Conservation (phyloP, 2,329 filamentous ascomycete species). For the Tolypocladium endophyticum region DNA sequence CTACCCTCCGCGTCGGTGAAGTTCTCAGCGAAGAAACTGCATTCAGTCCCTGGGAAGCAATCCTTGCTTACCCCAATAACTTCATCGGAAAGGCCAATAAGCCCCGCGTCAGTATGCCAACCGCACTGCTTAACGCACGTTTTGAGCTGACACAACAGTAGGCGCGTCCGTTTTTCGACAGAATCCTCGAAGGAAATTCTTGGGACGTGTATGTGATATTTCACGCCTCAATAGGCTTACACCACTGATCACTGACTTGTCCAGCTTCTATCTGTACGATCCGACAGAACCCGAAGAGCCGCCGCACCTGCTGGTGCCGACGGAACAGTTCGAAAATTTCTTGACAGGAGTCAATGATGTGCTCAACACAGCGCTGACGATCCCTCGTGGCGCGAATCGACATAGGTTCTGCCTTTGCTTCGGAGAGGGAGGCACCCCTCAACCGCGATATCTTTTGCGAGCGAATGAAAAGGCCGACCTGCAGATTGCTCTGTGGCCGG, state of each 20-base stretch:
- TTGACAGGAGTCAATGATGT: slow-evolving; percentile 54
- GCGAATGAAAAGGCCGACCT: slow-evolving; percentile 30
- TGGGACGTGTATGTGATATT: slow-evolving; percentile 65
- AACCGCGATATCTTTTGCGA: slow-evolving; percentile 57
- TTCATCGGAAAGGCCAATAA: slow-evolving; percentile 45
- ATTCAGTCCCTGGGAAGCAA: slow-evolving; percentile 41
- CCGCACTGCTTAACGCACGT: too few species aligned
- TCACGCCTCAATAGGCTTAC: not conserved
- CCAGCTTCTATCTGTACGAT: slow-evolving; percentile 57
- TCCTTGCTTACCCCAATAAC: slow-evolving; percentile 47
- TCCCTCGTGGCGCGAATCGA: slow-evolving; percentile 42
- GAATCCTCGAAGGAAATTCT: slow-evolving; percentile 44
- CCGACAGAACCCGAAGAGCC: slow-evolving; percentile 32
- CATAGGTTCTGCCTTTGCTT: slow-evolving; percentile 54
- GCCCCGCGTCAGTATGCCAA: slow-evolving; percentile 27
- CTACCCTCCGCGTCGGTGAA: slow-evolving; percentile 13
- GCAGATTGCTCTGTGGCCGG: slow-evolving; percentile 20
- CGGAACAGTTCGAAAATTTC: slow-evolving; percentile 53
- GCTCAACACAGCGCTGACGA: slow-evolving; percentile 39
- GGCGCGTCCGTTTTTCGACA: slow-evolving; percentile 42
- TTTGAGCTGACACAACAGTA: slow-evolving; percentile 7
- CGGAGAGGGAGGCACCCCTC: slow-evolving; percentile 44
- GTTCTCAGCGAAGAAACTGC: slow-evolving; percentile 11
- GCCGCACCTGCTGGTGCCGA: slow-evolving; percentile 57
- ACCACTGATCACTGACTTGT: not conserved